These are phyloP conservation scores for Candida tallmaniae DNA, from an alignment of 805 yeast genomes.

Conservation along the genomic window DNA sequence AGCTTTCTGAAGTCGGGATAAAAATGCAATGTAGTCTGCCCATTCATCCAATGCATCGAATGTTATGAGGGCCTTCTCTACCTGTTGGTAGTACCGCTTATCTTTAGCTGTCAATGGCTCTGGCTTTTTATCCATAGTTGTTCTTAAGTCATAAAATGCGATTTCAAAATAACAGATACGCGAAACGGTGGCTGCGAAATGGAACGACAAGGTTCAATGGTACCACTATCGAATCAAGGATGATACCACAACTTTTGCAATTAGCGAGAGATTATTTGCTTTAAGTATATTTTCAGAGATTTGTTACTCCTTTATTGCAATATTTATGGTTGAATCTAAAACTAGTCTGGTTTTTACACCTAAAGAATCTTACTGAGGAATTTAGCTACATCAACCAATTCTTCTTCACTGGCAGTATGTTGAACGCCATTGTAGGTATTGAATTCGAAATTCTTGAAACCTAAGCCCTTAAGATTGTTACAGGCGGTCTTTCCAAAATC, in stretches of 20 bases:
- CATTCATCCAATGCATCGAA: slow-evolving; percentile 83
- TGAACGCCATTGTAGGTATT: slow-evolving; percentile 57
- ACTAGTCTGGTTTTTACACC: too few species aligned
- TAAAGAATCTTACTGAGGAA: slow-evolving; percentile 29
- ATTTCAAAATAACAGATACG: too few species aligned
- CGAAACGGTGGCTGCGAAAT: too few species aligned
- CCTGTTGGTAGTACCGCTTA: slow-evolving; percentile 10
- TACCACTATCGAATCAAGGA: too few species aligned
- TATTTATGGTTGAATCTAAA: too few species aligned
- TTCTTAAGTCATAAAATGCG: background rate
- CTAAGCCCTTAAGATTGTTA: slow-evolving; percentile 46
- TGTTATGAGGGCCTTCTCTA: slow-evolving; percentile 16
- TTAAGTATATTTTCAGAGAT: too few species aligned
- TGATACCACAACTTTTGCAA: too few species aligned
- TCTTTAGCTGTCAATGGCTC: slow-evolving; percentile 11
- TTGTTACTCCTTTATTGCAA: too few species aligned
- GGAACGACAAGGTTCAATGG: too few species aligned
- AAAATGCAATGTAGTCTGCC: slow-evolving; percentile 95
- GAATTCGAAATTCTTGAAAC: slow-evolving; percentile 36
- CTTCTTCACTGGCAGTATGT: slow-evolving; percentile 67
- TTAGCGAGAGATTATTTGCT: too few species aligned
- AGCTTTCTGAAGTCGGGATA: slow-evolving; percentile 74
- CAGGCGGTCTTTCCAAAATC: slow-evolving; percentile 35
- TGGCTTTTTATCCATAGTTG: background rate
- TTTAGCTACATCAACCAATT: slow-evolving; percentile 48